Evolutionary conservation across 2,329 filamentous ascomycete genomes (phyloP).

Genomic region (Diaporthe vaccinii): DNA sequence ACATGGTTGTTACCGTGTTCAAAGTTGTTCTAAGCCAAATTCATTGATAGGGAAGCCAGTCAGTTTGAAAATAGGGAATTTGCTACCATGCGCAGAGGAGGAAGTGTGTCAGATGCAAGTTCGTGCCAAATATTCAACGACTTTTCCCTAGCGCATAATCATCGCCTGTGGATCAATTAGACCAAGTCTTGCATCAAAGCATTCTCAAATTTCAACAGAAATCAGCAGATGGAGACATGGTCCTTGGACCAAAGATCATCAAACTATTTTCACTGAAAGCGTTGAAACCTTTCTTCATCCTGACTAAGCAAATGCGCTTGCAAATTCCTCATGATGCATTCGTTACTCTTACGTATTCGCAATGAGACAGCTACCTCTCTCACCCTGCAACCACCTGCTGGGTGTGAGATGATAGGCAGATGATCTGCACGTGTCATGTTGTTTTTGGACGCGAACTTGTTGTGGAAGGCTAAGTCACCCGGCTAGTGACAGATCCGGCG

Average conservation of each 20-base stretch:
- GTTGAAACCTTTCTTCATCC: no score
- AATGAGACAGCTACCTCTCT: not conserved
- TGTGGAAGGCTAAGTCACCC: not conserved
- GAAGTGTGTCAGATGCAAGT: not conserved
- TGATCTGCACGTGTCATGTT: not conserved
- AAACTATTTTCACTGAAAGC: not conserved
- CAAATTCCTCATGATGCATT: not conserved
- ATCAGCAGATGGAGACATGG: not conserved
- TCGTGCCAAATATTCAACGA: not conserved
- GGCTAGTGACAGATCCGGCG: conserved; percentile 27
- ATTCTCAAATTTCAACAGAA: no score
- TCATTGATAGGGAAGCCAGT: not conserved
- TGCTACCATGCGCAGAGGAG: no score
- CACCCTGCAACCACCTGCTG: not conserved
- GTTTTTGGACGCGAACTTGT: not conserved
- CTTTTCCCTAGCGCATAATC: not conserved
- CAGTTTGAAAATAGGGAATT: not conserved
- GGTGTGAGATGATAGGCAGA: not conserved
- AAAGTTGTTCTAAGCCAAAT: not conserved
- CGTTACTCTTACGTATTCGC: not conserved
- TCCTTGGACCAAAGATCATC: not conserved
- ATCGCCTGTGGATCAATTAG: not conserved
- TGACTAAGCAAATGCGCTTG: not conserved
- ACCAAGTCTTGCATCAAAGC: no score
- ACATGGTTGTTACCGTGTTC: not conserved